Base-by-base conservation (phyloP, 2,329 filamentous ascomycete genomes). In the Aureobasidium sp. region DNA sequence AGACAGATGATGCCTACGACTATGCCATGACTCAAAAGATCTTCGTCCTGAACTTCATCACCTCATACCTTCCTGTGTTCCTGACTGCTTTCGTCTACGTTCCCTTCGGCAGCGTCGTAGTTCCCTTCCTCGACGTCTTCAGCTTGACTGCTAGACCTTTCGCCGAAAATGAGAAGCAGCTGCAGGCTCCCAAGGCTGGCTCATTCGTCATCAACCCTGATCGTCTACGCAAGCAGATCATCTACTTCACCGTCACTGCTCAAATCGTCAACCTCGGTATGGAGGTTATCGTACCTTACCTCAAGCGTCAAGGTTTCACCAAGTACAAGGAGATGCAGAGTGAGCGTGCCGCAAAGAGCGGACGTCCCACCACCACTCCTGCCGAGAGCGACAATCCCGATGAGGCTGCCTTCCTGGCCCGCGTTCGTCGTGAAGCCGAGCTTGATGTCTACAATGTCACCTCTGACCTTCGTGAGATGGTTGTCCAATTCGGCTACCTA, bases 11-110 rank as follows among this genome's bases (percentile, higher is more conserved):
- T 67, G 87, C 87, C 15, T 89, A 96, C 69, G 86, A 96, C 64
- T 85, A 89, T 23, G 89, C 92, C 1, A 84, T 96, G 71, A 90
- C 94, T 0, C 87, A 90, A 63, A 99, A 99, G 79, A 88, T 96
- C 37, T 97, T 99, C 70, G 86, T 97, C 15, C 84, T 97, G 70
- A 96, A 97, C 78, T 96, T 97, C 76, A 93, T 97, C 75, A 96
- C 91, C 6, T 96, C 92, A 0, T 97, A 97, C 73, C 85, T 96
- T 58, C 89, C 91, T 0, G 87, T 95, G n/a, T 87, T 96, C 71
- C 82, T 97, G 20, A 97, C 92, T 0, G 90, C 92, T 0, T 97
- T 97, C 68, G 86, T 97, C 65, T 97, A 97, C 70, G 90, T 96
- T 23, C 93, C 93, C 0, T 97, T 97, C 69, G 93, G 90, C 15